Base-by-base conservation (phyloP, 768 basidiomycete species). In the Lentinus tigrinus region DNA sequence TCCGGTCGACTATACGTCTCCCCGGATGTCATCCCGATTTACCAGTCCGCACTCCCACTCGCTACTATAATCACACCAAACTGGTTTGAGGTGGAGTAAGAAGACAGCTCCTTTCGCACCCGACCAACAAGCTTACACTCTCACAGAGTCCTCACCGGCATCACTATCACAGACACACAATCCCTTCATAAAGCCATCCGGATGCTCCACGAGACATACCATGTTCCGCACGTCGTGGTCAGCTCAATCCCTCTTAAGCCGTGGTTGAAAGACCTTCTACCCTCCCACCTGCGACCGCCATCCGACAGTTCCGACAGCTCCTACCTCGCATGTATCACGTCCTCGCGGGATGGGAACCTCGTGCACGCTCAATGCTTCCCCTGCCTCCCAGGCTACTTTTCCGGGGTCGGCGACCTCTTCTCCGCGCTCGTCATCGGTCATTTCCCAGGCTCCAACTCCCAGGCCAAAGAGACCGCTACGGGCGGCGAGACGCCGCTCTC, bases 21-120 rank as follows among this genome's bases (percentile, higher is more conserved):
- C 4, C 78, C 87, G 21, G 86, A 92, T 60, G 93, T 95, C 9
- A 77, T 98, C 58, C 93, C 94, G 1, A 80, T 93, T 38, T 98
- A 99, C 76, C 84, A 86, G 46, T 75, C 79, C 40, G 82, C 95
- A 75, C 77, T 96, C 1, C 78, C 85, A n/a, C 74, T 85, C n/a
- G 89, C 97, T 3, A 91, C 91, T 0, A 86, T 98, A 47, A 98
- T 98, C 63, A 94, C 97, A 0, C 97, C 97, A 0, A 99, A 99
- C 69, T 97, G 95, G 85, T 99, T 95, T 65, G 97, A 99, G 77
- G 91, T 89, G 60, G 96, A 98, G 94, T 95, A 69, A 71, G 87
- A 72, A 14, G 34, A 40, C 13, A 34, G 11, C 11, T 16, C 31
- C 16, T 3, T 28, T 37, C 13, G 5, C 13, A 6, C n/a, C n/a